Evolutionary conservation across 495 filamentous ascomycete species (phyloP).

Genomic region (Monascus purpureus): DNA sequence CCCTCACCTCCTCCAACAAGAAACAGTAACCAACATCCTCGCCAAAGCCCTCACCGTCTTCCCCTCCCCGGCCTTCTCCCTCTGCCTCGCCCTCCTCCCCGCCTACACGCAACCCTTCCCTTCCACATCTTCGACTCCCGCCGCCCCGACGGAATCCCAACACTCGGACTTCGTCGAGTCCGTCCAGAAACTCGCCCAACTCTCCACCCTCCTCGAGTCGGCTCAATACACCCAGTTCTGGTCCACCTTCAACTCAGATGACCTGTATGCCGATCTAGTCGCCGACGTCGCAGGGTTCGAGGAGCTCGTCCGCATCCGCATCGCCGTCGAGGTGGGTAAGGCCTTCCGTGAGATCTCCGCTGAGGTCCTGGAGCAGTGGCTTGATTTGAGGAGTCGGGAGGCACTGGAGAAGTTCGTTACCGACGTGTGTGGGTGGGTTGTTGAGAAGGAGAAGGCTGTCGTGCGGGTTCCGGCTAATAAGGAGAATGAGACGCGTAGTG

Average conservation of each 20-base stretch:
- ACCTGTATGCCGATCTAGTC: slow-evolving; percentile 89
- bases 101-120: slow-evolving; percentile 51
- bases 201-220: slow-evolving; percentile 73
- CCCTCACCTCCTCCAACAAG: slow-evolving; percentile 90
- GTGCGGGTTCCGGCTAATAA: slow-evolving; percentile 79
- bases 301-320: slow-evolving; percentile 84
- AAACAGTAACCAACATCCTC: slow-evolving; percentile 96
- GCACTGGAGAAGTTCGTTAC: slow-evolving; percentile 67
- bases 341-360: slow-evolving; percentile 71
- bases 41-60: slow-evolving; percentile 96
- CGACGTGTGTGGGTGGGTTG: slow-evolving; percentile 78
- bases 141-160: slow-evolving; percentile 50
- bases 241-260: slow-evolving; percentile 80
- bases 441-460: slow-evolving; percentile 34
- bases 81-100: slow-evolving; percentile 83
- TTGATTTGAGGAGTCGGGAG: slow-evolving; percentile 57
- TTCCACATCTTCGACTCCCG: slow-evolving; percentile 24
- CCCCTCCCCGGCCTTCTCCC: slow-evolving; percentile 88
- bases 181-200: slow-evolving; percentile 69
- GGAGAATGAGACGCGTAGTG: slow-evolving; percentile 97
- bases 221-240: slow-evolving; percentile 88
- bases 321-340: slow-evolving; percentile 80
- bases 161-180: slow-evolving; percentile 60
- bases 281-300: slow-evolving; percentile 94
- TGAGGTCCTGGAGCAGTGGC: slow-evolving; percentile 68